Conservation (phyloP, 345 rosid species). For the Salix arbutifolia region DNA sequence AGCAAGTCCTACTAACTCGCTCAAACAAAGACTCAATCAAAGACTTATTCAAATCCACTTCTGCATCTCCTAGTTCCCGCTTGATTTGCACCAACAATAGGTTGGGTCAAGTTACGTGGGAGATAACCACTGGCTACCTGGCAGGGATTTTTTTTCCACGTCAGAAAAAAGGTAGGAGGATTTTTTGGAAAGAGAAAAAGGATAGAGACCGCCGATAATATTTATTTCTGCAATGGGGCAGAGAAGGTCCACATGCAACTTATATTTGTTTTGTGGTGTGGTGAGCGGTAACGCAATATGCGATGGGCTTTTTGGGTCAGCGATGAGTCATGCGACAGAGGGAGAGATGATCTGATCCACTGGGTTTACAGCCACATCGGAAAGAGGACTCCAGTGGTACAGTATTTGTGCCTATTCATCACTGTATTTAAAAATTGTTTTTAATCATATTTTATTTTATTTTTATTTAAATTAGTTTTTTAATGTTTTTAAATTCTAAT, state of each 20-base stretch:
- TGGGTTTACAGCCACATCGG: background rate
- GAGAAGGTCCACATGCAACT: background rate
- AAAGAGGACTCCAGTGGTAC: background rate
- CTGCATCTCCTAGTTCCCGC: too few species aligned
- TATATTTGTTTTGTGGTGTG: background rate
- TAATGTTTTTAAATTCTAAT: too few species aligned
- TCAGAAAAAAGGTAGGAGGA: conserved; percentile 12
- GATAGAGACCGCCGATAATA: background rate
- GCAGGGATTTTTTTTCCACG: conserved; percentile 15
- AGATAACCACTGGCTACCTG: background rate
- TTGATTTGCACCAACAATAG: background rate
- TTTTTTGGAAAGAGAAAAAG: background rate
- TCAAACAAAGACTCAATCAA: too few species aligned
- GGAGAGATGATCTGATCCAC: background rate
- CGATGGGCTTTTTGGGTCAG: background rate
- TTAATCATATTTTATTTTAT: too few species aligned
- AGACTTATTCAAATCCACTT: too few species aligned
- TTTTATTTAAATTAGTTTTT: too few species aligned
- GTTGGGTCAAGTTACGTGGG: conserved; percentile 6
- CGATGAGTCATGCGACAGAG: conserved; percentile 13
- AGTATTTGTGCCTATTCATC: too few species aligned
- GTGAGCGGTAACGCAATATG: background rate
- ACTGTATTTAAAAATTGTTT: too few species aligned
- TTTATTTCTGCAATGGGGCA: background rate
- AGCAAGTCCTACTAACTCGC: too few species aligned